These are phyloP conservation scores for Smallanthus sonchifolius DNA, from an alignment of 129 eudicot genomes.

Conservation along the genomic window DNA sequence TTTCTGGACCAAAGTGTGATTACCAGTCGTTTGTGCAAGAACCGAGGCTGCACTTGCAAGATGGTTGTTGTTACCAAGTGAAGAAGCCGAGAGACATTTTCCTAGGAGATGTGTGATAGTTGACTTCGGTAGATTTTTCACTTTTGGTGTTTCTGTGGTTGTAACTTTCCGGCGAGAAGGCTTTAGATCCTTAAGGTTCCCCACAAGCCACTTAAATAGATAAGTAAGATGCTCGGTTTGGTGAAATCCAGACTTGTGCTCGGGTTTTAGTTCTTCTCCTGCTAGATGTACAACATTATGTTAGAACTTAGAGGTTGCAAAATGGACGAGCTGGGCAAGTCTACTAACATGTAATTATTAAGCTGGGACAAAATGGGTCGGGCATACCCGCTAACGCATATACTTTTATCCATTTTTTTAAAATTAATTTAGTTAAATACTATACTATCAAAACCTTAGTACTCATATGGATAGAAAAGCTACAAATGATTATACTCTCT, in stretches of 20 bases:
- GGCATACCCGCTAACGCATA: neutral
- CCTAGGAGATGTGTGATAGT: conserved; percentile 38
- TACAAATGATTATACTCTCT: neutral
- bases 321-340: neutral
- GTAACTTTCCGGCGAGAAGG: conserved; percentile 17
- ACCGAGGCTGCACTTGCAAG: conserved; percentile 45
- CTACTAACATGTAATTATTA: neutral
- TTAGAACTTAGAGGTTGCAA: neutral
- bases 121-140: conserved; percentile 35
- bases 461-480: neutral
- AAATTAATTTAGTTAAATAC: no score
- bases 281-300: neutral
- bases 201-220: conserved; percentile 58
- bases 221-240: conserved; percentile 35
- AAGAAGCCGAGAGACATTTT: conserved; percentile 48
- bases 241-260: conserved; percentile 22
- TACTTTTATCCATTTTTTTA: neutral
- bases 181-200: conserved; percentile 42
- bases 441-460: no score
- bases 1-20: conserved; percentile 37
- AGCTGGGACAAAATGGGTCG: neutral
- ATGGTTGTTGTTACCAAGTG: conserved; percentile 40
- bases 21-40: conserved; percentile 48
- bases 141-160: conserved; percentile 28
- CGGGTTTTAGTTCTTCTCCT: conserved; percentile 35